Conservation (phyloP, 139 green algal genomes). For the Desmodesmus armatus region DNA sequence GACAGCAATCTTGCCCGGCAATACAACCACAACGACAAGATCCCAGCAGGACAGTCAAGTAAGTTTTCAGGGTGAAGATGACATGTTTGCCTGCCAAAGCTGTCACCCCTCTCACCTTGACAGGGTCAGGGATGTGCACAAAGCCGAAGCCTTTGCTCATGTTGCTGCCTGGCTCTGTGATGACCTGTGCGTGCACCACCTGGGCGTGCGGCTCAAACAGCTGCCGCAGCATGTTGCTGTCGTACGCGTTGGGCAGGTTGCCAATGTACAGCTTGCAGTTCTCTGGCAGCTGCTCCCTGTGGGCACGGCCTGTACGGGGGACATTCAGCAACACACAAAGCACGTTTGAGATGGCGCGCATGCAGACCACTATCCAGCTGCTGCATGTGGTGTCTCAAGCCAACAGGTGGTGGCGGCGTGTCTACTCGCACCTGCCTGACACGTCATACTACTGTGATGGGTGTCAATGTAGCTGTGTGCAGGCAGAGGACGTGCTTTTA, state of each 20-base stretch:
- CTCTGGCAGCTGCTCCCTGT: constrained; percentile 48
- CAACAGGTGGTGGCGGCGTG: no score
- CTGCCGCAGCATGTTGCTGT: constrained; percentile 65
- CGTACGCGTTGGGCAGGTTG: constrained; percentile 77
- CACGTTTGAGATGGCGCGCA: no score
- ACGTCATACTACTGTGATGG: no score
- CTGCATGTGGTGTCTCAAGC: no score
- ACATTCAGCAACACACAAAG: background rate
- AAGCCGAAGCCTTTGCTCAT: constrained; percentile 87
- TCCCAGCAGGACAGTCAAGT: no score
- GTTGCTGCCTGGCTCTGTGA: constrained; percentile 60
- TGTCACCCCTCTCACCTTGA: constrained; percentile 63
- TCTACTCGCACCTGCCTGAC: no score
- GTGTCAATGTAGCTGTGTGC: no score
- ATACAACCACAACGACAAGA: no score
- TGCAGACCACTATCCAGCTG: background rate
- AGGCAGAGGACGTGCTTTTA: no score
- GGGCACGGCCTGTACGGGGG: background rate
- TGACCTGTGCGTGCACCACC: constrained; percentile 55
- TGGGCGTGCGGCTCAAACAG: constrained; percentile 83
- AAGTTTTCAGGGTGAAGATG: background rate
- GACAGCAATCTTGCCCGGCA: no score
- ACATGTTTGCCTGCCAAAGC: background rate
- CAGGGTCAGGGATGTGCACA: constrained; percentile 82
- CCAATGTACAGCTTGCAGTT: constrained; percentile 87